phyloP scores from a whole-genome alignment of 495 filamentous ascomycete genomes.

The Neurospora pannonica region DNA sequence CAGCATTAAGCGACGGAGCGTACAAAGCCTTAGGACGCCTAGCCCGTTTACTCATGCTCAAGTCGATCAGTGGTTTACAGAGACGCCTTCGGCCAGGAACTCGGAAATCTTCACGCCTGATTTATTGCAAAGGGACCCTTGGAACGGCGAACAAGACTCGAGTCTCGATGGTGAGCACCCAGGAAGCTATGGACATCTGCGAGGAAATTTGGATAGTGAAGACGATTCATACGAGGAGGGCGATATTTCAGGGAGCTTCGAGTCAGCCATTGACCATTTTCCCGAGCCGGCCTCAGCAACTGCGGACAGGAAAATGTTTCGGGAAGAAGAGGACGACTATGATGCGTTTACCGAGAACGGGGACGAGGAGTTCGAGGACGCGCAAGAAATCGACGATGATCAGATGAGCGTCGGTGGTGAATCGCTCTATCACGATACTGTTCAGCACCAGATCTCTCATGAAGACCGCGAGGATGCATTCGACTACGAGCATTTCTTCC shows the following conservation, averaged over 20 bases:
- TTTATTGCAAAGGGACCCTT: conserved; percentile 16
- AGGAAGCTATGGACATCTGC: neutral
- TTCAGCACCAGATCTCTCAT: conserved; percentile 50
- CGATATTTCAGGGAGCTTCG: neutral
- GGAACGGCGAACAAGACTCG: conserved; percentile 25
- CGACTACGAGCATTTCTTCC: conserved; percentile 92
- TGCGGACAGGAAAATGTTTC: neutral
- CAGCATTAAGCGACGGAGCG: conserved; percentile 68
- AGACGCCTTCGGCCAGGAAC: conserved; percentile 25
- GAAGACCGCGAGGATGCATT: conserved; percentile 96
- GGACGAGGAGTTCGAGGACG: conserved; percentile 11
- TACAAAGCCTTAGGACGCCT: conserved; percentile 74
- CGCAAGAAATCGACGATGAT: conserved; percentile 19
- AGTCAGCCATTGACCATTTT: conserved; percentile 4
- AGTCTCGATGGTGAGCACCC: conserved; percentile 17
- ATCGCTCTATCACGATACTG: conserved; percentile 48
- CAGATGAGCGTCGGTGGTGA: conserved; percentile 40
- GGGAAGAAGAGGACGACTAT: conserved; percentile 20
- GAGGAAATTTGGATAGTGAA: neutral
- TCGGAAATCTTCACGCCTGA: conserved; percentile 9
- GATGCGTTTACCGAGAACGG: conserved; percentile 31
- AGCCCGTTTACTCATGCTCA: conserved; percentile 73
- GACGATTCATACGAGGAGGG: neutral
- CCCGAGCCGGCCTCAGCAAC: conserved; percentile 2
- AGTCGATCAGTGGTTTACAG: conserved; percentile 60